A percentile compares a stretch with the other conserved stretches of the same genome.
phyloP scores from a whole-genome alignment of 2,329 filamentous ascomycete species.

The Corinectria fuckeliana region DNA sequence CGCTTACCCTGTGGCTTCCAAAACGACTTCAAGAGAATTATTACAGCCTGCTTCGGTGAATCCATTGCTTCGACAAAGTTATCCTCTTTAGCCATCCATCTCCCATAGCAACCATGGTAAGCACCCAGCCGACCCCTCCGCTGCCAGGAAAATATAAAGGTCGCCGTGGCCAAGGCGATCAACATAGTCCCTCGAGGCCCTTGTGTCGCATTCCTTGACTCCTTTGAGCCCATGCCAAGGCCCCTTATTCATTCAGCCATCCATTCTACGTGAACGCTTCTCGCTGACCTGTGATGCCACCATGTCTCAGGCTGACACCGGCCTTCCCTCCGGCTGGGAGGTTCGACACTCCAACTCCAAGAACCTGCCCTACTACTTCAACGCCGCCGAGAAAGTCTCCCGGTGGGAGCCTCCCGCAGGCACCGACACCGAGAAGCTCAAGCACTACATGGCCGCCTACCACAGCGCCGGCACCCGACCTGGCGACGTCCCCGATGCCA shows the following conservation, averaged over 20 bases:
- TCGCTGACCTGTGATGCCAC: slow-evolving; percentile 11
- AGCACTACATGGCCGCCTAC: slow-evolving; percentile 89
- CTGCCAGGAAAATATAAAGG: neutral
- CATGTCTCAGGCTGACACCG: slow-evolving; percentile 68
- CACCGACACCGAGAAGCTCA: slow-evolving; percentile 91
- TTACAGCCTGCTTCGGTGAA: neutral
- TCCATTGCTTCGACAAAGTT: neutral
- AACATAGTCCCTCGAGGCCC: neutral
- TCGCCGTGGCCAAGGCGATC: neutral
- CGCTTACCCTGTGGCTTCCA: neutral
- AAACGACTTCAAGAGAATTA: neutral
- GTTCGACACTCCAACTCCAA: slow-evolving; percentile 98
- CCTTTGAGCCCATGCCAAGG: neutral
- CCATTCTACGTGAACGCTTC: neutral
- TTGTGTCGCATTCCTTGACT: neutral
- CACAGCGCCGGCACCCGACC: slow-evolving; percentile 66
- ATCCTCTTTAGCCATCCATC: neutral
- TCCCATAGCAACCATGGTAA: slow-evolving; percentile 22
- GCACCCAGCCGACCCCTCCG: neutral
- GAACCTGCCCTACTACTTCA: slow-evolving; percentile 99
- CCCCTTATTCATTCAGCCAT: too few relatives aligned
- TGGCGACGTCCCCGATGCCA: slow-evolving; percentile 49
- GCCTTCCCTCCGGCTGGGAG: slow-evolving; percentile 88
- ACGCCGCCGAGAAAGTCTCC: slow-evolving; percentile 82
- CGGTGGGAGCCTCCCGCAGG: slow-evolving; percentile 92